Conservation (phyloP, 2,329 filamentous ascomycete species). For the Fusarium cyanostomum region DNA sequence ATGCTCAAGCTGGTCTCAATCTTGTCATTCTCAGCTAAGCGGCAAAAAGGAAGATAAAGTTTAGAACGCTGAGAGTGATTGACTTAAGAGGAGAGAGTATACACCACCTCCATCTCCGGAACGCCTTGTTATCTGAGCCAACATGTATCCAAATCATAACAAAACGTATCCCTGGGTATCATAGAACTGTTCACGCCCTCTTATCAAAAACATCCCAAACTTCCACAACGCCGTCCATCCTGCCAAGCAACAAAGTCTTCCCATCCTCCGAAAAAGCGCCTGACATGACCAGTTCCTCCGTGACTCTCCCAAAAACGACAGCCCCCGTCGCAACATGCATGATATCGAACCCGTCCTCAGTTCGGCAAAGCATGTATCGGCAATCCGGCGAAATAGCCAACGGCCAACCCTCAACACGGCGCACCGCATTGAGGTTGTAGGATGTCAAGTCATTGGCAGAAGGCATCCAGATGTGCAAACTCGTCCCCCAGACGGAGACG, state of each 20-base stretch:
- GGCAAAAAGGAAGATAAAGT: too few relatives aligned
- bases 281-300: slow-evolving; percentile 46
- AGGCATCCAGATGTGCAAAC: slow-evolving; percentile 52
- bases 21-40: too few relatives aligned
- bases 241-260: slow-evolving; percentile 46
- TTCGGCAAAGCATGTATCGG: slow-evolving; percentile 51
- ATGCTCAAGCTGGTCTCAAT: too few relatives aligned
- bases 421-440: slow-evolving; percentile 49
- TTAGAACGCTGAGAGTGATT: too few relatives aligned
- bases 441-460: slow-evolving; percentile 46
- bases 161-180: slow-evolving; percentile 24
- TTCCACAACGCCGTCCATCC: slow-evolving; percentile 48
- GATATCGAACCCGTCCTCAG: slow-evolving; percentile 54
- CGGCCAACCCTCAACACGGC: slow-evolving; percentile 53
- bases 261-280: slow-evolving; percentile 49
- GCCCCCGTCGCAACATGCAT: slow-evolving; percentile 50
- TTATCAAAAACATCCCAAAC: slow-evolving; percentile 45
- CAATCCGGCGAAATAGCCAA: slow-evolving; percentile 52
- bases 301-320: slow-evolving; percentile 43
- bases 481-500: slow-evolving; percentile 51
- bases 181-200: slow-evolving; percentile 27
- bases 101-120: neutral
- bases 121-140: neutral
- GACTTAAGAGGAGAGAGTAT: too few relatives aligned
- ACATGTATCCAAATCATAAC: neutral